phyloP scores from a whole-genome alignment of 768 basidiomycete species.

The Dendrothele bispora region DNA sequence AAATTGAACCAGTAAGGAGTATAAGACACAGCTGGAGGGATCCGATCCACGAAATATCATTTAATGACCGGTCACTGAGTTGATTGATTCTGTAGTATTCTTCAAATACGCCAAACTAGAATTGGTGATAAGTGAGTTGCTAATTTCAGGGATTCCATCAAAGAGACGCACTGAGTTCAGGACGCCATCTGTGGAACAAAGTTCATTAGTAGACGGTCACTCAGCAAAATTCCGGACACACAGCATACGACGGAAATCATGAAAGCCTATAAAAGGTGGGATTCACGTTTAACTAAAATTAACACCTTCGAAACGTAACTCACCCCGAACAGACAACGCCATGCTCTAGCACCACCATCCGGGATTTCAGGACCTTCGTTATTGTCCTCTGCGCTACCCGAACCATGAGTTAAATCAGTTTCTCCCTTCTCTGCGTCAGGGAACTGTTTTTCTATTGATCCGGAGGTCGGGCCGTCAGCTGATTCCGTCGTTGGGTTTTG shows the following conservation, averaged over 20 bases:
- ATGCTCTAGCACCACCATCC: constrained; percentile 13
- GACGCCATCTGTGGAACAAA: constrained; percentile 9
- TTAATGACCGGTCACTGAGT: constrained; percentile 11
- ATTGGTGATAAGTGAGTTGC: not conserved
- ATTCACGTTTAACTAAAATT: not conserved
- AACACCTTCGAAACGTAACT: not conserved
- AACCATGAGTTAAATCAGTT: too few relatives aligned
- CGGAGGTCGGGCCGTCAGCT: too few relatives aligned
- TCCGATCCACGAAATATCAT: constrained; percentile 22
- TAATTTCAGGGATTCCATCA: not conserved
- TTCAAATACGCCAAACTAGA: constrained; percentile 18
- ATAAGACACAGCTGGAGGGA: constrained; percentile 19
- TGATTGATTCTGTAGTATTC: constrained; percentile 16
- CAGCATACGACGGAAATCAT: constrained; percentile 19
- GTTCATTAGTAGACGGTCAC: not conserved
- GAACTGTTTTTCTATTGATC: too few relatives aligned
- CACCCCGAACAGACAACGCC: constrained; percentile 16
- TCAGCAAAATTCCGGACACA: not conserved
- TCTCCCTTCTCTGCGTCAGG: too few relatives aligned
- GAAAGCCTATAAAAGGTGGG: constrained; percentile 7
- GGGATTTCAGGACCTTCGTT: constrained; percentile 3
- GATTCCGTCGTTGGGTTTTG: too few relatives aligned
- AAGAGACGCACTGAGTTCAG: constrained; percentile 12
- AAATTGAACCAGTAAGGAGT: constrained; percentile 14
- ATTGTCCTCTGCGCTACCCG: too few relatives aligned